Conservation (phyloP, 305 asterid genomes). For the Fraxinus paxiana region DNA sequence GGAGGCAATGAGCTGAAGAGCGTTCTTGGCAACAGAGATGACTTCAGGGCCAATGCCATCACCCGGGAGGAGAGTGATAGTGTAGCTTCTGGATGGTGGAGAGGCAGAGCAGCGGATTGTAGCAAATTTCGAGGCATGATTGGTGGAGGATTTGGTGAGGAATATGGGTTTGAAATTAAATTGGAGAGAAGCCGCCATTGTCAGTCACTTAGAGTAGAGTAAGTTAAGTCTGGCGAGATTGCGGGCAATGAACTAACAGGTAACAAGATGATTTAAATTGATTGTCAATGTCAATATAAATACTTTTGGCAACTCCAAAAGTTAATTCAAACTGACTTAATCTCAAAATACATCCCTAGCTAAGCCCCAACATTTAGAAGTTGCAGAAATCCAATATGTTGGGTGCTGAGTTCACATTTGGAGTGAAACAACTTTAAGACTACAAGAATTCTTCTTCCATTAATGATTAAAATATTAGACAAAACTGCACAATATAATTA, state of each 20-base stretch:
- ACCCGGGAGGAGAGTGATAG: conserved; percentile 80
- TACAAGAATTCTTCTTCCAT: neutral
- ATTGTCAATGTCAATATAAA: neutral
- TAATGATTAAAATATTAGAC: neutral
- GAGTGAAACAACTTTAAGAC: neutral
- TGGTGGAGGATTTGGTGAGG: conserved; percentile 31
- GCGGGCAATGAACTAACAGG: neutral
- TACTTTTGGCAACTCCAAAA: neutral
- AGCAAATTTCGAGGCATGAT: conserved; percentile 32
- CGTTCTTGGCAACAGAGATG: conserved; percentile 63
- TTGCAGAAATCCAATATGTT: neutral
- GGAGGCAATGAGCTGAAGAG: conserved; percentile 59
- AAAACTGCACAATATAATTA: neutral
- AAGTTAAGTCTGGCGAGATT: neutral
- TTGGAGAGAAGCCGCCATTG: conserved; percentile 56
- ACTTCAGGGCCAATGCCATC: conserved; percentile 98
- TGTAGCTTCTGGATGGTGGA: conserved; percentile 50
- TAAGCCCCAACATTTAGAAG: neutral
- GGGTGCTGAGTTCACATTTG: neutral
- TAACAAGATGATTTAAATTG: neutral
- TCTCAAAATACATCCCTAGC: neutral
- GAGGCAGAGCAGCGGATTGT: conserved; percentile 57
- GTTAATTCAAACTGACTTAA: neutral
- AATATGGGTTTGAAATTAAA: conserved; percentile 30
- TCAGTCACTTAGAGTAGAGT: neutral